A percentile compares a stretch with the other conserved stretches of the same genome.
Evolutionary conservation across 2,329 filamentous ascomycete genomes (phyloP).

Genomic region (Tolypocladium guangdongense): DNA sequence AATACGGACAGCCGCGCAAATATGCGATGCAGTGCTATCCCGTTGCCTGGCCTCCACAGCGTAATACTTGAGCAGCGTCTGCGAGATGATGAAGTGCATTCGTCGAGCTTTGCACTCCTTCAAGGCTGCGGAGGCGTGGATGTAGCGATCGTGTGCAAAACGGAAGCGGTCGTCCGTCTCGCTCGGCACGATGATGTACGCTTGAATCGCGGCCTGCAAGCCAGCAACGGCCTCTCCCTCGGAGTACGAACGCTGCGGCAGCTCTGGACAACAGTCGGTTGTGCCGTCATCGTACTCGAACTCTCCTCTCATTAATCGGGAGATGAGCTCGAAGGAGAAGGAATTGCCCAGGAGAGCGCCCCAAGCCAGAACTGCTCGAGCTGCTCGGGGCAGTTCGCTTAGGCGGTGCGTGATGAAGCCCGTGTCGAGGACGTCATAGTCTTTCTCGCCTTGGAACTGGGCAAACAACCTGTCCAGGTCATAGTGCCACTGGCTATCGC

Average conservation of each 20-base stretch:
- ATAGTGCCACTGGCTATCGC: slow-evolving; percentile 70
- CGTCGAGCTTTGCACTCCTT: slow-evolving; percentile 58
- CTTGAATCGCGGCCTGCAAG: slow-evolving; percentile 70
- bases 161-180: slow-evolving; percentile 79
- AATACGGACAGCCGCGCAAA: slow-evolving; percentile 65
- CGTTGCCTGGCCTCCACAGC: slow-evolving; percentile 47
- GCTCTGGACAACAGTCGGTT: slow-evolving; percentile 10
- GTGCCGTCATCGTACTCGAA: slow-evolving; percentile 51
- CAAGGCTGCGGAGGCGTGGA: slow-evolving; percentile 61
- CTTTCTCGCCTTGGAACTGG: slow-evolving; percentile 68
- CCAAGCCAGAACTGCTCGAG: slow-evolving; percentile 78
- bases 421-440: slow-evolving; percentile 69
- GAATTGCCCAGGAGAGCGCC: slow-evolving; percentile 69
- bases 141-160: slow-evolving; percentile 81
- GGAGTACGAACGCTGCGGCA: slow-evolving; percentile 30
- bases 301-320: slow-evolving; percentile 64
- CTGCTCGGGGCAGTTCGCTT: slow-evolving; percentile 60
- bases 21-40: slow-evolving; percentile 70
- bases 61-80: slow-evolving; percentile 66
- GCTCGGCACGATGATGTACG: slow-evolving; percentile 70
- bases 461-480: slow-evolving; percentile 79
- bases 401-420: slow-evolving; percentile 73
- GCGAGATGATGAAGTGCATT: slow-evolving; percentile 87
- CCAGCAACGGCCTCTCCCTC: slow-evolving; percentile 63
- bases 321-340: slow-evolving; percentile 76